Conservation (phyloP, 495 filamentous ascomycete genomes). For the Penicillium turbatum region DNA sequence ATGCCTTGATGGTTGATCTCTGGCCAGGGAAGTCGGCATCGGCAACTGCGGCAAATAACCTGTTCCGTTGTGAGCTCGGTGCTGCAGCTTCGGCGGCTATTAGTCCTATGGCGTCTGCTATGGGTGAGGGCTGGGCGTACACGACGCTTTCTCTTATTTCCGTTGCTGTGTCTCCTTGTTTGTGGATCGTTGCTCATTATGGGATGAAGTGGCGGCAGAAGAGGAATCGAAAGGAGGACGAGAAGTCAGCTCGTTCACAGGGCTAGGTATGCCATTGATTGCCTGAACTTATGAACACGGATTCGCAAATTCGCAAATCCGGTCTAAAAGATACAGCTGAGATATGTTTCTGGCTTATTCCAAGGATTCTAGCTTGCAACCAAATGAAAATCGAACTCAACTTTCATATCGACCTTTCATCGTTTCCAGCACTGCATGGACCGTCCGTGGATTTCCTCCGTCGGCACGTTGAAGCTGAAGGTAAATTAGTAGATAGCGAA, state of each 20-base stretch:
- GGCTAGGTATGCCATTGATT: background rate
- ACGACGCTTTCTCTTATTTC: slow-evolving; percentile 49
- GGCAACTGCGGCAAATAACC: slow-evolving; percentile 63
- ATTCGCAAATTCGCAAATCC: background rate
- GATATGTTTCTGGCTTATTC: background rate
- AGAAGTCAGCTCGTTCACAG: background rate
- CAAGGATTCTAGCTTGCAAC: background rate
- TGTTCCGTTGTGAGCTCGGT: slow-evolving; percentile 60
- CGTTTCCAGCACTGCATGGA: too few species aligned
- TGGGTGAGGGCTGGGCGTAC: slow-evolving; percentile 62
- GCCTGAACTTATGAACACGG: background rate
- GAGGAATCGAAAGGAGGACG: slow-evolving; percentile 16
- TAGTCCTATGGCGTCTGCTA: slow-evolving; percentile 52
- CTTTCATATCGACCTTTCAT: background rate
- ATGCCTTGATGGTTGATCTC: slow-evolving; percentile 58
- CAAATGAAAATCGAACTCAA: background rate
- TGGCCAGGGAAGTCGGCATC: slow-evolving; percentile 52
- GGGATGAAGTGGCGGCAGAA: slow-evolving; percentile 41
- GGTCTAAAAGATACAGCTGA: background rate
- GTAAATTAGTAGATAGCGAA: too few species aligned
- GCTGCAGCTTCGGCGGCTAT: slow-evolving; percentile 53
- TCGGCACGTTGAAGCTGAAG: too few species aligned
- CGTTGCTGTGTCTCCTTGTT: slow-evolving; percentile 21
- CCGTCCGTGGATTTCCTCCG: too few species aligned
- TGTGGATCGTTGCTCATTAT: slow-evolving; percentile 27